Conservation (phyloP, 2,329 filamentous ascomycete genomes). For the Pseudocercospora ulei region DNA sequence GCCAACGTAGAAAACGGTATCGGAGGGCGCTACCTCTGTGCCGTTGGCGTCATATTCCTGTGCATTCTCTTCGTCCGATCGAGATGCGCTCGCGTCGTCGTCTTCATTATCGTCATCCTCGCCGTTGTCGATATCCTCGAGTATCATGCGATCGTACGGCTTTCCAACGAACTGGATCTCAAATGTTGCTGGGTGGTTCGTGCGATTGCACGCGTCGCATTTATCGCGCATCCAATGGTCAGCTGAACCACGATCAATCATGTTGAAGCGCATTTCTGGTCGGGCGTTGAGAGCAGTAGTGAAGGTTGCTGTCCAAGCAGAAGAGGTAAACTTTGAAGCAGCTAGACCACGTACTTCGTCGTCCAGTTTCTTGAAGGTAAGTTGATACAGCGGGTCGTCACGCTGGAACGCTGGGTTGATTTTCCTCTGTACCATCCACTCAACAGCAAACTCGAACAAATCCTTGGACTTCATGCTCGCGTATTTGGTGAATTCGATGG, state of each 20-base stretch:
- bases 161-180: conserved; percentile 55
- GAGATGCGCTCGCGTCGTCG: conserved; percentile 16
- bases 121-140: conserved; percentile 53
- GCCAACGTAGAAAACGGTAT: conserved; percentile 47
- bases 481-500: conserved; percentile 58
- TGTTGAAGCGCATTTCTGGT: conserved; percentile 50
- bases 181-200: conserved; percentile 57
- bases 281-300: conserved; percentile 55
- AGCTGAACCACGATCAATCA: conserved; percentile 36
- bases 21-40: conserved; percentile 38
- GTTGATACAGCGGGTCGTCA: conserved; percentile 53
- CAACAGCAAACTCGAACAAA: conserved; percentile 62
- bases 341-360: conserved; percentile 60
- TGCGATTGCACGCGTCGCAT: conserved; percentile 63
- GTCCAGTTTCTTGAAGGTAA: conserved; percentile 62
- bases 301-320: conserved; percentile 60
- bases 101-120: conserved; percentile 42
- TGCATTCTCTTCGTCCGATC: conserved; percentile 28
- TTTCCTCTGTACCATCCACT: conserved; percentile 73
- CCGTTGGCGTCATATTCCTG: conserved; percentile 44
- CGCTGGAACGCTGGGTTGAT: conserved; percentile 61
- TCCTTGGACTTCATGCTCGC: conserved; percentile 59
- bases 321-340: conserved; percentile 60
- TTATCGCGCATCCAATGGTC: conserved; percentile 38
- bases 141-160: conserved; percentile 55